Conservation (phyloP, 129 eudicot genomes). For the Erigeron canadensis region DNA sequence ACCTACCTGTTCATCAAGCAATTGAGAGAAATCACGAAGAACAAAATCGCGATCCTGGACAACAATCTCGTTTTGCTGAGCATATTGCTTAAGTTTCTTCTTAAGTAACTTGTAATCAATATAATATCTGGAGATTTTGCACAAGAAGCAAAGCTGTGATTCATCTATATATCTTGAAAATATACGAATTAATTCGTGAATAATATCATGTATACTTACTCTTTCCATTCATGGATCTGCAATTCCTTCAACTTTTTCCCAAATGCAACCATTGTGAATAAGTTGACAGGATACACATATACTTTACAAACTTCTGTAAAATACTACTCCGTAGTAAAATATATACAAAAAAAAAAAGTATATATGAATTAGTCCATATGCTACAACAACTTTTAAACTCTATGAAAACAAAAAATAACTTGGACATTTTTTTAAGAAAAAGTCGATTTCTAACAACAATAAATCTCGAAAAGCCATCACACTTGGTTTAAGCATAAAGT, state of each 20-base stretch:
- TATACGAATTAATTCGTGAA: background rate
- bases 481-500: too few species aligned
- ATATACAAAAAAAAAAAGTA: background rate
- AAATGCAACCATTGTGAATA: slow-evolving; percentile 56
- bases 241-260: slow-evolving; percentile 65
- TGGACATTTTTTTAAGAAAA: too few species aligned
- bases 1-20: slow-evolving; percentile 57
- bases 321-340: too few species aligned
- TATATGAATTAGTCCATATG: background rate
- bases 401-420: too few species aligned
- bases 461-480: too few species aligned
- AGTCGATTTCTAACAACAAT: too few species aligned
- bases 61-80: slow-evolving; percentile 40
- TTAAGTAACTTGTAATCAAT: slow-evolving; percentile 59
- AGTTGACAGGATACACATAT: slow-evolving; percentile 21
- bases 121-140: slow-evolving; percentile 39
- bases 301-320: slow-evolving; percentile 21
- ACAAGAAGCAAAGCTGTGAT: background rate
- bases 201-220: slow-evolving; percentile 18
- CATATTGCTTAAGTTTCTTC: slow-evolving; percentile 61
- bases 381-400: background rate
- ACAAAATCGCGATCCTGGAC: slow-evolving; percentile 35
- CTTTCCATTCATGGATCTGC: slow-evolving; percentile 73
- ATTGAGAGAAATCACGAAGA: slow-evolving; percentile 52
- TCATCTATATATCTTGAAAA: background rate